A percentile compares a stretch with the other conserved stretches of the same genome.
phyloP scores from a whole-genome alignment of 192 early-diverging fungal species.

The Coemansia sp. region DNA sequence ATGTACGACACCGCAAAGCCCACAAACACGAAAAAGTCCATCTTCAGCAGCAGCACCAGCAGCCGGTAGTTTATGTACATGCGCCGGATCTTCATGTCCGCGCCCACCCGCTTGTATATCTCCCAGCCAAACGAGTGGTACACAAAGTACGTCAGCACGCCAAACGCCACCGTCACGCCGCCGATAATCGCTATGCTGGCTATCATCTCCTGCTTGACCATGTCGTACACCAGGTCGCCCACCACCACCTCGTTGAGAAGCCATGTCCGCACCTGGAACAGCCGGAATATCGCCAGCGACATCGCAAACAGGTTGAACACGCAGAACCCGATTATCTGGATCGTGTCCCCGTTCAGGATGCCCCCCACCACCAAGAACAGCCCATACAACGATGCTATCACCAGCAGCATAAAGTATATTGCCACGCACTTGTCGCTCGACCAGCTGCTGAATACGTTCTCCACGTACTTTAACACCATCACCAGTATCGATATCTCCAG shows the following conservation, averaged over 20 bases:
- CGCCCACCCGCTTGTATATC: slow-evolving; percentile 57
- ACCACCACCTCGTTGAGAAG: slow-evolving; percentile 16
- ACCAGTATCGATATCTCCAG: slow-evolving; percentile 43
- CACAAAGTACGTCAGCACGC: slow-evolving; percentile 49
- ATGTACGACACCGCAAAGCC: slow-evolving; percentile 58
- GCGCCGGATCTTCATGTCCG: slow-evolving; percentile 55
- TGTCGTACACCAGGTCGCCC: slow-evolving; percentile 15
- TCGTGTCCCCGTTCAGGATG: slow-evolving; percentile 47
- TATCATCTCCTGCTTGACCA: slow-evolving; percentile 31
- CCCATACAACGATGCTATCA: slow-evolving; percentile 40
- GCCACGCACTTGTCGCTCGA: slow-evolving; percentile 53
- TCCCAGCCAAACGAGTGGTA: slow-evolving; percentile 57
- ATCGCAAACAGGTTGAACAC: slow-evolving; percentile 49
- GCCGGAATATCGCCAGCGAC: slow-evolving; percentile 50
- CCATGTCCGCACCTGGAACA: slow-evolving; percentile 43
- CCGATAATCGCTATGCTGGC: slow-evolving; percentile 34
- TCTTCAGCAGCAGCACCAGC: slow-evolving; percentile 52
- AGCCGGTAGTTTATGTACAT: slow-evolving; percentile 54
- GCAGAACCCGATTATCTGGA: slow-evolving; percentile 52
- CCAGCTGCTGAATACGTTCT: slow-evolving; percentile 47
- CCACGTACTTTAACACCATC: slow-evolving; percentile 39
- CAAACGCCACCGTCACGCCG: slow-evolving; percentile 31
- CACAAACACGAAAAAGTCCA: slow-evolving; percentile 54
- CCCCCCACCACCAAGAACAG: slow-evolving; percentile 45
- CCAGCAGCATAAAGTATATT: slow-evolving; percentile 52